These are phyloP conservation scores for Cerioporus squamosus DNA, from an alignment of 1,284 basidiomycete genomes.

Conservation along the genomic window DNA sequence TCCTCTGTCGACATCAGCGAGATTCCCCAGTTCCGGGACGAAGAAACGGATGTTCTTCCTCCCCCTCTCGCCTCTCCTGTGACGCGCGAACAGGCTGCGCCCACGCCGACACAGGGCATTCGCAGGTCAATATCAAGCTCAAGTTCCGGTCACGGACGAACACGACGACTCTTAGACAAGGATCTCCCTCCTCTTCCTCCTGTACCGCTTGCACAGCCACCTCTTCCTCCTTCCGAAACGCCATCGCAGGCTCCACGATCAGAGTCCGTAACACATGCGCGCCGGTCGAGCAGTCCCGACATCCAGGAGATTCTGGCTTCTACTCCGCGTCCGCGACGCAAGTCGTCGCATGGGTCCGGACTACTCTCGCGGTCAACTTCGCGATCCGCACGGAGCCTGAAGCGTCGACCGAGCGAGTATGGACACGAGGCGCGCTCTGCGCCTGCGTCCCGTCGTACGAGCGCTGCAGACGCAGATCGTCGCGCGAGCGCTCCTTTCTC, in stretches of 20 bases:
- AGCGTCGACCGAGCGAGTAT: constrained; percentile 24
- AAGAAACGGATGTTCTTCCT: constrained; percentile 23
- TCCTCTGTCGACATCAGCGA: constrained; percentile 49
- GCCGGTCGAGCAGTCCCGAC: constrained; percentile 46
- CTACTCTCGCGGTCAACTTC: constrained; percentile 27
- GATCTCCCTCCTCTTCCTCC: constrained; percentile 33
- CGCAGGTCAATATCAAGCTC: background rate
- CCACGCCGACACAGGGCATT: background rate
- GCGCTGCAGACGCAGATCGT: constrained; percentile 4
- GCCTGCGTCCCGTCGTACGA: constrained; percentile 15
- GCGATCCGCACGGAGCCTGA: constrained; percentile 21
- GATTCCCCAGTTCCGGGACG: constrained; percentile 41
- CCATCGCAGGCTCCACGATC: constrained; percentile 9
- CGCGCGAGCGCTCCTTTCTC: constrained; percentile 14
- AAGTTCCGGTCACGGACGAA: background rate
- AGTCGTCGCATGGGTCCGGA: constrained; percentile 28
- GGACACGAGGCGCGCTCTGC: constrained; percentile 14
- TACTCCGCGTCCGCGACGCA: constrained; percentile 47
- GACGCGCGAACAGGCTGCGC: background rate
- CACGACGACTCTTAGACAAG: constrained; percentile 23
- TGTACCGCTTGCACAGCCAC: constrained; percentile 9
- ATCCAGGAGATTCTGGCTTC: constrained; percentile 48
- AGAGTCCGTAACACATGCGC: constrained; percentile 7
- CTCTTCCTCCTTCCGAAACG: constrained; percentile 6
- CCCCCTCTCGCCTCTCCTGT: constrained; percentile 5